Evolutionary conservation across 2,329 filamentous ascomycete species (phyloP).

Genomic region (Colletotrichum incanum): DNA sequence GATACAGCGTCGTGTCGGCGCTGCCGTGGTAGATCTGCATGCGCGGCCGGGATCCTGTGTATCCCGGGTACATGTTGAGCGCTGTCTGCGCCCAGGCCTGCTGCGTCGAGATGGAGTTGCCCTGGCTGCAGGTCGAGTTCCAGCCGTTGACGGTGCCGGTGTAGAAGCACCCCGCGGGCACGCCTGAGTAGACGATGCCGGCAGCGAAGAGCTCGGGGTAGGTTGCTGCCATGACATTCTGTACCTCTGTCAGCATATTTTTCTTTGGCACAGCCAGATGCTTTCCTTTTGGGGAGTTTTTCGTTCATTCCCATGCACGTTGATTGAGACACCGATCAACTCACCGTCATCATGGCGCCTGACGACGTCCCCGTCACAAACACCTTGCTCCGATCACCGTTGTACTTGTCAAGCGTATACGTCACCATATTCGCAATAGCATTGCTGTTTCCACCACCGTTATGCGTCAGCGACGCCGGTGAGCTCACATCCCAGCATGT

Average conservation of each 20-base stretch:
- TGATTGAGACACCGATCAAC: constrained; percentile 14
- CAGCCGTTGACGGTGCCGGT: constrained; percentile 60
- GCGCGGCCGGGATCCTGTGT: constrained; percentile 64
- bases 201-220: constrained; percentile 66
- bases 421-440: constrained; percentile 73
- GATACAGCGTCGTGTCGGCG: constrained; percentile 64
- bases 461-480: constrained; percentile 65
- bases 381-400: constrained; percentile 65
- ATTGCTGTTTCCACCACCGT: constrained; percentile 70
- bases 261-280: no score
- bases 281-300: no score
- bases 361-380: constrained; percentile 68
- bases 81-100: constrained; percentile 65
- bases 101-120: constrained; percentile 59
- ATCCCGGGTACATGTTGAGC: constrained; percentile 64
- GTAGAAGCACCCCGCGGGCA: constrained; percentile 61
- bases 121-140: constrained; percentile 68
- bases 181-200: constrained; percentile 60
- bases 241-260: neutral
- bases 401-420: constrained; percentile 68
- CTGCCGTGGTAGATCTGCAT: constrained; percentile 74
- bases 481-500: constrained; percentile 74
- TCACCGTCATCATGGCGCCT: constrained; percentile 66
- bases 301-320: neutral
- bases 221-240: constrained; percentile 62